A percentile compares a stretch with the other conserved stretches of the same genome.
phyloP scores from a whole-genome alignment of 352 stramenopile genomes.

The Globisporangium echinulatum region DNA sequence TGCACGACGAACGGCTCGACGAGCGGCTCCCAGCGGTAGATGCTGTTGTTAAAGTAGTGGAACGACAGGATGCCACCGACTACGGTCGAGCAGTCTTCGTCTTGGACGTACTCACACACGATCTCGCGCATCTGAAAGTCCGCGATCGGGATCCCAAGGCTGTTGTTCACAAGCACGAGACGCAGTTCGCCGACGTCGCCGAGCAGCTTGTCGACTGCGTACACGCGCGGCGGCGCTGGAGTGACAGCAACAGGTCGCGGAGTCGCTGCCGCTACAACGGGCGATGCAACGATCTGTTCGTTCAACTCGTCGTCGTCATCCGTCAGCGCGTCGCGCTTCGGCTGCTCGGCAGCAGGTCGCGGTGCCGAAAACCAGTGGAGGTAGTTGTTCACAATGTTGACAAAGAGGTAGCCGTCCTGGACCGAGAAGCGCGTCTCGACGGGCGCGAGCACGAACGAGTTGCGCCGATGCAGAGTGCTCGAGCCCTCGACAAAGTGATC shows the following conservation, averaged over 20 bases:
- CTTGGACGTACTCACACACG: slow-evolving; percentile 83
- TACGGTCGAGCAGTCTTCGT: slow-evolving; percentile 78
- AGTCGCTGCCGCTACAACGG: neutral
- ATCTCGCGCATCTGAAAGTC: slow-evolving; percentile 86
- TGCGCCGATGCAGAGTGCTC: slow-evolving; percentile 37
- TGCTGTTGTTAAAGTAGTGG: slow-evolving; percentile 91
- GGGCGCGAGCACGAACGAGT: slow-evolving; percentile 75
- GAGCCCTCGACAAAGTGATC: slow-evolving; percentile 77
- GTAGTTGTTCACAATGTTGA: slow-evolving; percentile 85
- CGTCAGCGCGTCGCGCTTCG: neutral
- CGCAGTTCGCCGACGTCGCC: slow-evolving; percentile 80
- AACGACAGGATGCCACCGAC: slow-evolving; percentile 72
- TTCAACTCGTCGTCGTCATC: neutral
- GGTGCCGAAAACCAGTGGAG: slow-evolving; percentile 40
- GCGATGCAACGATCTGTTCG: neutral
- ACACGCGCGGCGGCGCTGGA: slow-evolving; percentile 12
- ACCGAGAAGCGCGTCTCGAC: slow-evolving; percentile 84
- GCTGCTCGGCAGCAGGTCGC: neutral
- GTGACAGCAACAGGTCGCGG: neutral
- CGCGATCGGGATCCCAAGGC: slow-evolving; percentile 77
- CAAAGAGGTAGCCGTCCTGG: slow-evolving; percentile 77
- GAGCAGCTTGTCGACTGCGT: slow-evolving; percentile 71
- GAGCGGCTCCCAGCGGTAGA: slow-evolving; percentile 85
- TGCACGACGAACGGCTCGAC: slow-evolving; percentile 81
- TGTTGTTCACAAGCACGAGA: slow-evolving; percentile 86